Conservation (phyloP, 2,329 filamentous ascomycete species). For the Colletotrichum tamarilloi region DNA sequence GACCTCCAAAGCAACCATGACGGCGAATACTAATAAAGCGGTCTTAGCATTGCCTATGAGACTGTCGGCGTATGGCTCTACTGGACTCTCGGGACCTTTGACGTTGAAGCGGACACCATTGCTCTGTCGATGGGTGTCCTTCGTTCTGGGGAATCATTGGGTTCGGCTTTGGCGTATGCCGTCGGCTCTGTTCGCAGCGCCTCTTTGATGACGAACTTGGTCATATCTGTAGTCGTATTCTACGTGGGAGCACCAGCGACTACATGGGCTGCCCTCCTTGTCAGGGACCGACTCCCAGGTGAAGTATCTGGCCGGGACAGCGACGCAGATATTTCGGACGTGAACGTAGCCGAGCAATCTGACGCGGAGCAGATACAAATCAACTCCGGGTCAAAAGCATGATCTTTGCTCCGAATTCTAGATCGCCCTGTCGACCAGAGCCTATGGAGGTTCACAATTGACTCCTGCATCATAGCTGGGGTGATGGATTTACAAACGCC, state of each 20-base stretch:
- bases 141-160: conserved; percentile 59
- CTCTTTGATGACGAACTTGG: conserved; percentile 57
- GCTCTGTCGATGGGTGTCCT: conserved; percentile 59
- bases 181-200: conserved; percentile 57
- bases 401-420: background rate
- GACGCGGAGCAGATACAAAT: conserved; percentile 10
- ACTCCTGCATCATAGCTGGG: no score
- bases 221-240: conserved; percentile 60
- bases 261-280: conserved; percentile 11
- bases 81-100: conserved; percentile 61
- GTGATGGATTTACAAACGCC: background rate
- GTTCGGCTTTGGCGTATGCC: conserved; percentile 57
- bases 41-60: conserved; percentile 11
- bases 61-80: conserved; percentile 51
- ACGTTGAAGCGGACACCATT: conserved; percentile 60
- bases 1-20: conserved; percentile 43
- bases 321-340: background rate
- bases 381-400: background rate
- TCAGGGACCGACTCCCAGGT: conserved; percentile 14
- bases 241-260: conserved; percentile 40
- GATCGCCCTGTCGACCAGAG: no score
- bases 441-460: no score
- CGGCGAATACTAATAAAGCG: background rate
- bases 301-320: background rate
- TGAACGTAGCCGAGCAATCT: background rate